Base-by-base conservation (phyloP, 371 early-diverging fungal genomes). In the Apophysomyces variabilis region DNA sequence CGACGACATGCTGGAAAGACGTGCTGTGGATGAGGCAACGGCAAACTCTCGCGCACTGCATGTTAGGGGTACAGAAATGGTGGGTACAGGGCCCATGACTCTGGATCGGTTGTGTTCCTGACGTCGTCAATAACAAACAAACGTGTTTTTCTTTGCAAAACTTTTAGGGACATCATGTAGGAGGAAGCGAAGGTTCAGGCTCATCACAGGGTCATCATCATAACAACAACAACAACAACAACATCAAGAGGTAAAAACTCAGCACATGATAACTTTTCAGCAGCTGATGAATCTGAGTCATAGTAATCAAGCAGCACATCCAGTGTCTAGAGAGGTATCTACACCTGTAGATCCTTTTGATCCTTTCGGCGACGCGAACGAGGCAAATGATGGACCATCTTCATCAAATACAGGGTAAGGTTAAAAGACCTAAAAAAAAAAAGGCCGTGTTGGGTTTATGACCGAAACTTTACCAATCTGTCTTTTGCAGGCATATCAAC, bases 1-100 rank as follows among this genome's bases (percentile, higher is more conserved):
- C 67, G 80, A 83, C 57, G 83, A 83, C 61, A 80, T 80, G 83
- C 46, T 83, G 58, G 83, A 83, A 61, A 76, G 71, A 36, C 60
- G 71, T 38, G 75, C 78, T 37, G 39, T 83, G 57, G 71, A 66
- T 57, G 66, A 70, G 43, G 83, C 83, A 14, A 79, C 75, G 5
- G 61, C 60, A 3, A 76, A 78, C 60, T 81, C 82, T 13, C 71
- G 73, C 37, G 38, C 68, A 8, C 64, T 78, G 39, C 61, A 78
- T 60, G 58, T 69, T 36, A 78, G 78, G 60, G 67, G 66, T 66
- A 76, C 76, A 50, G 54, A 50, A 50, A 50, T 21, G 54, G 54
- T 50, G 54, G 18, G 54, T 50, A 50, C 54, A 50, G 54, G 54
- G 54, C 54, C 54, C 54, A 50, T 50, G 54, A 50, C 54, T 47